Evolutionary conservation across 192 early-diverging fungal genomes (phyloP).

Genomic region (Coemansia sp.): DNA sequence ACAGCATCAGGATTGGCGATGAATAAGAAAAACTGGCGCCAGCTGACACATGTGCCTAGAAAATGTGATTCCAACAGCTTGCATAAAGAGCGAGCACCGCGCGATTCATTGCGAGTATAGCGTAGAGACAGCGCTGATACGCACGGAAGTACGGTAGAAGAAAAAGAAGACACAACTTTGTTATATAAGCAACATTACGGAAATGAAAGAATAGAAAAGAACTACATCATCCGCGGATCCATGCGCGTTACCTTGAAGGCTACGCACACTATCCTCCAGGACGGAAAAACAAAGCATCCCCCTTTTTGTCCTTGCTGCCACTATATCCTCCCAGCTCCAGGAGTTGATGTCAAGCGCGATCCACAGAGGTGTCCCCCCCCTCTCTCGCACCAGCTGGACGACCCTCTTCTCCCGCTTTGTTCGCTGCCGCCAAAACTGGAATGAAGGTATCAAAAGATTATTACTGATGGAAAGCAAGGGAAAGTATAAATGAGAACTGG

Average conservation of each 20-base stretch:
- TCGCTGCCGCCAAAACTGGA: not conserved
- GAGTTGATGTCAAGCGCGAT: too few relatives aligned
- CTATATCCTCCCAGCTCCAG: not conserved
- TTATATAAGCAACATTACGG: constrained; percentile 8
- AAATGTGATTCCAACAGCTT: not conserved
- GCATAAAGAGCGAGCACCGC: not conserved
- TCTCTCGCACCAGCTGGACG: too few relatives aligned
- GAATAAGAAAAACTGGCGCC: not conserved
- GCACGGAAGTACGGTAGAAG: not conserved
- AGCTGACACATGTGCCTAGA: not conserved
- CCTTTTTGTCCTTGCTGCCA: not conserved
- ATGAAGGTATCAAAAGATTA: not conserved
- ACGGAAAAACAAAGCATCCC: too few relatives aligned
- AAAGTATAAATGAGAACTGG: constrained; percentile 1
- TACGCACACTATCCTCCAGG: too few relatives aligned
- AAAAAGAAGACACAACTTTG: not conserved
- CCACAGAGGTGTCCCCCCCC: too few relatives aligned
- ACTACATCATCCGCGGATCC: constrained; percentile 1
- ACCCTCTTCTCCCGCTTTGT: too few relatives aligned
- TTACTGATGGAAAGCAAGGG: constrained; percentile 14
- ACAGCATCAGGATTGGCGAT: not conserved
- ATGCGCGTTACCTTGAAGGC: not conserved
- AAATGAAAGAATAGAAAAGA: constrained; percentile 6
- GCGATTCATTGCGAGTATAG: not conserved
- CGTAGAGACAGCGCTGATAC: not conserved